Base-by-base conservation (phyloP, 805 yeast species). In the Schwanniomyces sp. region DNA sequence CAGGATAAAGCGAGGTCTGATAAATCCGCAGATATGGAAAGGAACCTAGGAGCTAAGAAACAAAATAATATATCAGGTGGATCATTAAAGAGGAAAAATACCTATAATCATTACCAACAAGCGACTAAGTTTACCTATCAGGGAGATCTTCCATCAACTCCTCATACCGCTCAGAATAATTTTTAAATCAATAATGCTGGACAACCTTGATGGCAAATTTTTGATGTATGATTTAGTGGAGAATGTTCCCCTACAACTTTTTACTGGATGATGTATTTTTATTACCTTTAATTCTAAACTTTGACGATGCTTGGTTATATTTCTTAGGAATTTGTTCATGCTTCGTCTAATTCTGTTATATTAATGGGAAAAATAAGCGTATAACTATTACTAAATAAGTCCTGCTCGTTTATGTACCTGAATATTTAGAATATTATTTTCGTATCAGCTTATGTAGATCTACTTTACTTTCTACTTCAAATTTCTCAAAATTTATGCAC, bases 51-150 rank as follows among this genome's bases (percentile, higher is more conserved):
- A 14, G 17, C 24, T 26, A 32, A 32, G n/a, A 7, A 32, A 14
- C 18, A 3, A 3, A 16, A 16, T 16, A 32, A 5, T 6, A 14
- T 2, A 16, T 32, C 36, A 3, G 40, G 18, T 34, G 54, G 47
- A 11, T 46, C 51, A 18, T 60, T 62, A 8, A 55, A 54, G 36
- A 46, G 66, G 17, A 49, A 58, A 45, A 65, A 63, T 46, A 66
- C 60, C 21, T 67, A 61, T 52, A 67, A 67, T 44, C 64, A 64
- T 47, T 67, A 67, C 47, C 70, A 63, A 42, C 72, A 63, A 54
- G 49, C 29, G 6, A 39, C 17, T 21, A 14, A 32, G 39, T 18
- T 43, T 30, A 32, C 10, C 21, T 32, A 32, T 32, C 36, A 14
- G 17, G 21, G 36, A 14, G 14, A 32, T 32, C 21, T 32, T 16